Percentiles rank a stretch among this genome's conserved stretches.
These are phyloP conservation scores for Taiwanofungus camphoratus DNA, from an alignment of 1,284 basidiomycete species.

Conservation along the genomic window DNA sequence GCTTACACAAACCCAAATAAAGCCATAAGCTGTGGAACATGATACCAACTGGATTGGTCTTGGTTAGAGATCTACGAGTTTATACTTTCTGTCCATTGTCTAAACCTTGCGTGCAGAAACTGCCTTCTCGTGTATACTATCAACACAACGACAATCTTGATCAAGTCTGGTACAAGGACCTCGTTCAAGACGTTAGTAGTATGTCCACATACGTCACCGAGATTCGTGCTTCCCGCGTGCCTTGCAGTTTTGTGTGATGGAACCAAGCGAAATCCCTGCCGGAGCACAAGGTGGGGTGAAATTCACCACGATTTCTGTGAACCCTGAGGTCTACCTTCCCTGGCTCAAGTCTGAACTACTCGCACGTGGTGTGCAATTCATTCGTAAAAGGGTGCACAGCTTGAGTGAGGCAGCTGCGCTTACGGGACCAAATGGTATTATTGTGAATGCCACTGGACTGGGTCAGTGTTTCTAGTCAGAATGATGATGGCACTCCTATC, in stretches of 20 bases:
- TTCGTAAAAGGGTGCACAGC: slow-evolving; percentile 26
- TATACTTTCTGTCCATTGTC: neutral
- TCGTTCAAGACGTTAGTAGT: slow-evolving; percentile 43
- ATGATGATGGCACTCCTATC: neutral
- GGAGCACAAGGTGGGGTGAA: slow-evolving; percentile 33
- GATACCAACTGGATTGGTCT: slow-evolving; percentile 41
- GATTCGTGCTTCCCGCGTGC: neutral
- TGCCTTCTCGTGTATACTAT: slow-evolving; percentile 39
- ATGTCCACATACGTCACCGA: neutral
- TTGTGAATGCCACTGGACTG: slow-evolving; percentile 46
- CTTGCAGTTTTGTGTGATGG: slow-evolving; percentile 35
- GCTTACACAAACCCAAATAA: neutral
- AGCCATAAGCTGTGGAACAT: slow-evolving; percentile 45
- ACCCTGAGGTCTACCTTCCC: slow-evolving; percentile 41
- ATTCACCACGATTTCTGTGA: slow-evolving; percentile 43
- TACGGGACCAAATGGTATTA: slow-evolving; percentile 30
- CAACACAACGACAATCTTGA: slow-evolving; percentile 25
- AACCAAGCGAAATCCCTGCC: slow-evolving; percentile 30
- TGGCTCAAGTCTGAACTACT: slow-evolving; percentile 41
- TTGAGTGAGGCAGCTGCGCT: slow-evolving; percentile 37
- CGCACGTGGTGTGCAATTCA: slow-evolving; percentile 27
- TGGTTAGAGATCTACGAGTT: too few species aligned
- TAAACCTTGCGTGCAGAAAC: slow-evolving; percentile 26
- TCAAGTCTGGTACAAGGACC: slow-evolving; percentile 44
- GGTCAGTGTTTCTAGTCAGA: slow-evolving; percentile 27